phyloP scores from a whole-genome alignment of 345 rosid species.

The Eucalyptus marginata region DNA sequence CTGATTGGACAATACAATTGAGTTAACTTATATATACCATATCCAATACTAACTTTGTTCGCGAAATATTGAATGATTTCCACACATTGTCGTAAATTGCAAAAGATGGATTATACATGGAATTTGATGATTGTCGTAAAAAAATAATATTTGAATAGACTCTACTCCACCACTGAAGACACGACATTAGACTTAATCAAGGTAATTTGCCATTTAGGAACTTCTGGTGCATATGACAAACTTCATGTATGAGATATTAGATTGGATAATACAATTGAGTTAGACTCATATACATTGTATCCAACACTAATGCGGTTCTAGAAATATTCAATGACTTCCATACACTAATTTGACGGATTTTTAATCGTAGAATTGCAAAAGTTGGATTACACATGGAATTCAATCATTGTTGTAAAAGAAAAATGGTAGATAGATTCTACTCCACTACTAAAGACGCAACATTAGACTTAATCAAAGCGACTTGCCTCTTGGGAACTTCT shows the following conservation, averaged over 20 bases:
- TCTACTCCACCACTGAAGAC: background rate
- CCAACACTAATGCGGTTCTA: background rate
- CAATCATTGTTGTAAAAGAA: background rate
- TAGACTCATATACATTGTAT: background rate
- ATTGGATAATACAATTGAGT: background rate
- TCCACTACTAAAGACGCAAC: background rate
- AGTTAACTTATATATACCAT: background rate
- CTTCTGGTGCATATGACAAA: background rate
- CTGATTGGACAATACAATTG: background rate
- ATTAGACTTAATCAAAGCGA: background rate
- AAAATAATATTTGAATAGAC: background rate
- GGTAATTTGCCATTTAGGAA: background rate
- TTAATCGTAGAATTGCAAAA: background rate
- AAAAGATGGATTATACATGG: background rate
- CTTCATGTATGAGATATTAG: background rate
- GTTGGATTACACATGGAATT: background rate
- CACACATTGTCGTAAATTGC: no score
- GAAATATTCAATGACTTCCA: no score
- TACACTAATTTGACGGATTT: background rate
- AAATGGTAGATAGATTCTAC: background rate
- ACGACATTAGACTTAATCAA: background rate
- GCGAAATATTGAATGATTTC: no score
- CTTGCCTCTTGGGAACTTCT: no score
- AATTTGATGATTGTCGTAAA: background rate
- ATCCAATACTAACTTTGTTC: background rate